These are phyloP conservation scores for Trichoderma breve DNA, from an alignment of 2,329 filamentous ascomycete species.

Conservation along the genomic window DNA sequence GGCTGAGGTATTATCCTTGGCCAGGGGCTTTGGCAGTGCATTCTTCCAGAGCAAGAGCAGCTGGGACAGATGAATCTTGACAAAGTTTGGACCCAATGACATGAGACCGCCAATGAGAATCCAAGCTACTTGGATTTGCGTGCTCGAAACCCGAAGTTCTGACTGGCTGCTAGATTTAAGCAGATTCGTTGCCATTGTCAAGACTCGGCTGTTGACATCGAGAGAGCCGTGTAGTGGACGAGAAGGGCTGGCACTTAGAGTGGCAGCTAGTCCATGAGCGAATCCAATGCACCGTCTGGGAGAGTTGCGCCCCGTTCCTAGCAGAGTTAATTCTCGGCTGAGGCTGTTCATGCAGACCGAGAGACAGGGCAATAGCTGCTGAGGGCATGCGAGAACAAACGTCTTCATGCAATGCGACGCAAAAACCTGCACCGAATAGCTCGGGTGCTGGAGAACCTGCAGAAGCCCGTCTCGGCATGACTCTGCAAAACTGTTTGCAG, in stretches of 20 bases:
- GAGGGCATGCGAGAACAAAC: slow-evolving; percentile 86
- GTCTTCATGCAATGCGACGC: slow-evolving; percentile 81
- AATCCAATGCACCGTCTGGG: slow-evolving; percentile 84
- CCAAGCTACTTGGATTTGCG: slow-evolving; percentile 97
- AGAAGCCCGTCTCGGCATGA: slow-evolving; percentile 80
- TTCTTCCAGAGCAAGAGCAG: slow-evolving; percentile 96
- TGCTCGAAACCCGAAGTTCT: slow-evolving; percentile 85
- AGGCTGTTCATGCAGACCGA: slow-evolving; percentile 97
- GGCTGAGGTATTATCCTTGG: slow-evolving; percentile 83
- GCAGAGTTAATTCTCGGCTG: slow-evolving; percentile 76
- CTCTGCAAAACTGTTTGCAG: slow-evolving; percentile 76
- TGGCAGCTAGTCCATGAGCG: slow-evolving; percentile 85
- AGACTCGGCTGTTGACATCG: slow-evolving; percentile 87
- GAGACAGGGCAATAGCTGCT: slow-evolving; percentile 85
- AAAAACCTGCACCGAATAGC: slow-evolving; percentile 92
- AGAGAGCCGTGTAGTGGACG: slow-evolving; percentile 93
- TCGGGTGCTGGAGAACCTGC: slow-evolving; percentile 89
- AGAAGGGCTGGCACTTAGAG: slow-evolving; percentile 82
- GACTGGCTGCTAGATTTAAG: slow-evolving; percentile 90
- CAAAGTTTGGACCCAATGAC: slow-evolving; percentile 95
- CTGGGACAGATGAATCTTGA: slow-evolving; percentile 96
- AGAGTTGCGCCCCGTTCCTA: slow-evolving; percentile 72
- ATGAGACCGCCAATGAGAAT: slow-evolving; percentile 94
- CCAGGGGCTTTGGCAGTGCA: slow-evolving; percentile 88
- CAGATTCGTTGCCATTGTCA: slow-evolving; percentile 86